Conservation (phyloP, 2,329 filamentous ascomycete species). For the Penicillium sclerotigenum region DNA sequence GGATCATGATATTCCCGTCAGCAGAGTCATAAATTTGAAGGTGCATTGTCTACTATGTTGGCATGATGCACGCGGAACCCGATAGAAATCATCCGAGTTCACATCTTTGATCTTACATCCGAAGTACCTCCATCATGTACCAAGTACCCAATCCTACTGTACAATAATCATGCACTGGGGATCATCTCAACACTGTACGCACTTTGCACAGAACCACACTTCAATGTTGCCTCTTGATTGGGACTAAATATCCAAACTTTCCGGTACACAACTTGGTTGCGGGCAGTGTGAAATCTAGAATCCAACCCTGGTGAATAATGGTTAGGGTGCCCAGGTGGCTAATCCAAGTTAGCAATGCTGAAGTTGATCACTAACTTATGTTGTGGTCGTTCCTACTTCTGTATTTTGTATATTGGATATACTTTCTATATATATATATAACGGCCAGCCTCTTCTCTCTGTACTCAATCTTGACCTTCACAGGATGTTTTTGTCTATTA, state of each 20-base stretch:
- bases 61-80: constrained; percentile 13
- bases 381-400: background rate
- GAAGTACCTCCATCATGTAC: background rate
- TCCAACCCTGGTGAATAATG: background rate
- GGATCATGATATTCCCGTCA: constrained; percentile 15
- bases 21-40: background rate
- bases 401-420: background rate
- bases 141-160: too few relatives aligned
- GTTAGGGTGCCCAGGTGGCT: background rate
- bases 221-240: constrained; percentile 1
- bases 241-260: constrained; percentile 3
- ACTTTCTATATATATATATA: background rate
- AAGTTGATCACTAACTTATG: constrained; percentile 8
- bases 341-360: constrained; percentile 12
- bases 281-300: background rate
- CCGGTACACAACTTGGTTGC: background rate
- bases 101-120: background rate
- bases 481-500: constrained; percentile 1
- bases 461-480: constrained; percentile 2
- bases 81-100: constrained; percentile 19
- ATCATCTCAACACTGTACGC: background rate
- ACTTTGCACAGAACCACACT: background rate
- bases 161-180: background rate
- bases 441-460: too few relatives aligned
- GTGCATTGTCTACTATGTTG: background rate